Base-by-base conservation (phyloP, 306 rosid genomes). In the Vigna nakashimae region DNA sequence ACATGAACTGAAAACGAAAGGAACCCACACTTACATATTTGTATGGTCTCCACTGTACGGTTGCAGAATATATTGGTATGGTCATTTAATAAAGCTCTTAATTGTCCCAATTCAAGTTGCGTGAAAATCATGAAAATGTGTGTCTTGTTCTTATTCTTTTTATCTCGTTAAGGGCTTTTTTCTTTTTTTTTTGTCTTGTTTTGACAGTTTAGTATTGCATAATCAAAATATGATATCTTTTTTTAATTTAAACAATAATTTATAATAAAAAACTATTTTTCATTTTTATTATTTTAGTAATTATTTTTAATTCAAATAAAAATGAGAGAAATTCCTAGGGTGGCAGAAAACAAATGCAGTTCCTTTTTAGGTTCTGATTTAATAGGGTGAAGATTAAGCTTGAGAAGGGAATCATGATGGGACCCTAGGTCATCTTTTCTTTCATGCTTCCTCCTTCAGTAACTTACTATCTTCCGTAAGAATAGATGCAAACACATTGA, bases 1-100 rank as follows among this genome's bases (percentile, higher is more conserved):
- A 65, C 13, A 9, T 70, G 83, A 85, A 7, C 11, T 57, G 75
- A 81, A 70, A 65, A 74, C 22, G 83, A 74, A 77, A 79, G 73
- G 40, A 32, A 49, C 15, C 60, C 67, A 65, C 79, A 75, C 80
- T 81, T 68, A 68, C 49, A 26, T 3, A 34, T 76, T 69, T 71
- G 45, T 53, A 51, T 78, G 30, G 60, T 20, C 32, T 55, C 60
- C 60, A 20, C 32, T 11, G 14, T 55, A 18, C 30, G 60, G 63
- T 56, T 10, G 32, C 63, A 56, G 1, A 32, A 43, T 80, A 70
- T 58, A 78, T 82, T 80, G 82, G 43, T 17, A 71, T 68, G 51
- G 80, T 80, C 69, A 71, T 76, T 80, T 15, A 38, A 69, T 63
- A 65, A 64, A 57, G 56, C 50, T 40, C 63, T 16, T 53, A 50